Evolutionary conservation across 2,329 filamentous ascomycete genomes (phyloP).

Genomic region (Akanthomyces lecanii): DNA sequence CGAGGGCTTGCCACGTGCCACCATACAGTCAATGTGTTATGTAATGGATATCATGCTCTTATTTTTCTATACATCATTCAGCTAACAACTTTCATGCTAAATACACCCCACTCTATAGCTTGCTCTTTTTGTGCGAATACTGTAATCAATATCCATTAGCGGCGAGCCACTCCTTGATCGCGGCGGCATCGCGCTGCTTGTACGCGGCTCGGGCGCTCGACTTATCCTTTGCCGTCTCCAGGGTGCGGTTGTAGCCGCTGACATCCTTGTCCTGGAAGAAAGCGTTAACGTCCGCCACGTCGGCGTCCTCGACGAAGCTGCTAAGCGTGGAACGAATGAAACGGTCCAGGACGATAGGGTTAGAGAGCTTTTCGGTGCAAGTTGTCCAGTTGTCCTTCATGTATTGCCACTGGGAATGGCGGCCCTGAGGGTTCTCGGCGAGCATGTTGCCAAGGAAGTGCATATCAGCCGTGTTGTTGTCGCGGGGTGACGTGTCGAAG

Average conservation of each 20-base stretch:
- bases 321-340: slow-evolving; percentile 76
- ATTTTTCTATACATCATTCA: not conserved
- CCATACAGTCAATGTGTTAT: not conserved
- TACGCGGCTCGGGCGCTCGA: slow-evolving; percentile 81
- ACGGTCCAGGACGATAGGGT: slow-evolving; percentile 84
- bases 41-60: not conserved
- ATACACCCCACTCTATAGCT: not conserved
- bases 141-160: slow-evolving; percentile 42
- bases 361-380: slow-evolving; percentile 67
- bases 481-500: slow-evolving; percentile 59
- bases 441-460: slow-evolving; percentile 75
- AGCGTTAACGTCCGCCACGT: slow-evolving; percentile 68
- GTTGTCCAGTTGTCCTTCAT: slow-evolving; percentile 78
- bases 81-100: not conserved
- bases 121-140: not conserved
- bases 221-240: slow-evolving; percentile 81
- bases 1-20: not conserved
- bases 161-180: slow-evolving; percentile 74
- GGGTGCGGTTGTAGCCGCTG: slow-evolving; percentile 76
- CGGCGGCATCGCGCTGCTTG: slow-evolving; percentile 67
- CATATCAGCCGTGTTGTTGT: slow-evolving; percentile 80
- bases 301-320: slow-evolving; percentile 68
- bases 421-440: slow-evolving; percentile 66
- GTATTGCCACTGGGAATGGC: slow-evolving; percentile 77
- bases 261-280: slow-evolving; percentile 91